These are phyloP conservation scores for Fusarium buxicola DNA, from an alignment of 2,329 filamentous ascomycete species.

Conservation along the genomic window DNA sequence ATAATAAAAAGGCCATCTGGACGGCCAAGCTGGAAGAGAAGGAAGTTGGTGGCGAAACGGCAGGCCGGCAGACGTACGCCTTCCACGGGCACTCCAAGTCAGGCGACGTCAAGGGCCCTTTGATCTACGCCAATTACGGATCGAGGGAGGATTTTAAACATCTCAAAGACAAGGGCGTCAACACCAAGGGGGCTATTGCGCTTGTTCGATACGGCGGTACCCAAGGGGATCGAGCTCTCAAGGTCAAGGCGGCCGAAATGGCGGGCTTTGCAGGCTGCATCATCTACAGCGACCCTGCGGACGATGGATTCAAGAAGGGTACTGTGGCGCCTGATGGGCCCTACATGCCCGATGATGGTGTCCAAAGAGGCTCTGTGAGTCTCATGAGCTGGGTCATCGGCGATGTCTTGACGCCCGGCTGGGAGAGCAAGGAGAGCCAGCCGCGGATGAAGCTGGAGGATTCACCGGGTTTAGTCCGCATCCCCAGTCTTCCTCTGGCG, in stretches of 20 bases:
- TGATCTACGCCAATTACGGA: constrained; percentile 95
- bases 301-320: constrained; percentile 83
- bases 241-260: constrained; percentile 89
- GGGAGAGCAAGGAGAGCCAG: constrained; percentile 75
- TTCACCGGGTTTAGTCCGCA: constrained; percentile 78
- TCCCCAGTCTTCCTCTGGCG: constrained; percentile 89
- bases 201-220: constrained; percentile 84
- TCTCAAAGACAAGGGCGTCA: constrained; percentile 77
- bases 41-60: constrained; percentile 69
- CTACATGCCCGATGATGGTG: constrained; percentile 83
- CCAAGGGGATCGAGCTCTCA: constrained; percentile 78
- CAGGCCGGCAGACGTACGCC: constrained; percentile 75
- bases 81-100: constrained; percentile 93
- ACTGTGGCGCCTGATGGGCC: constrained; percentile 79
- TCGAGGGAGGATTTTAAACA: constrained; percentile 83
- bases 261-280: constrained; percentile 89
- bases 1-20: constrained; percentile 71
- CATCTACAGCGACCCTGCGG: constrained; percentile 89
- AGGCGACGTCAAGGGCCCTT: constrained; percentile 84
- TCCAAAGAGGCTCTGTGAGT: constrained; percentile 85
- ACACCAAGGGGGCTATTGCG: constrained; percentile 82
- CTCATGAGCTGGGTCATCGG: constrained; percentile 86
- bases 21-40: constrained; percentile 87
- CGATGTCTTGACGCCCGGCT: constrained; percentile 92
- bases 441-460: constrained; percentile 77